phyloP scores from a whole-genome alignment of 73 alveolate genomes.

The Uronychia setigera region DNA sequence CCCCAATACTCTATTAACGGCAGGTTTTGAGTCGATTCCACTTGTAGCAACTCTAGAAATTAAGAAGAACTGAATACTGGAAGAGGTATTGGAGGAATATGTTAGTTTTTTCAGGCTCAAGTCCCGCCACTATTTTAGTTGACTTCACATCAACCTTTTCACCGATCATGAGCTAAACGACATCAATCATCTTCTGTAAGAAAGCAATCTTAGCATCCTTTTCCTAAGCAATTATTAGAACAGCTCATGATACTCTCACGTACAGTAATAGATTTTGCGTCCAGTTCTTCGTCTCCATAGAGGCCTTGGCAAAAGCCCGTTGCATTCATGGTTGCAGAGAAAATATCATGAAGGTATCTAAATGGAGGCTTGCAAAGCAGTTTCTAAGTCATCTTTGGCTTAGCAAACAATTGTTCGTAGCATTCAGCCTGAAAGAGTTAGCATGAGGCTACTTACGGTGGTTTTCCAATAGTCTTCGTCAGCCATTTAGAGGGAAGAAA shows the following conservation, averaged over 20 bases:
- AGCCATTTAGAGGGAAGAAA: constrained; percentile 13
- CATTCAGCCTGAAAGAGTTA: no score
- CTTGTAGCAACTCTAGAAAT: constrained; percentile 71
- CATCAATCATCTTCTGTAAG: constrained; percentile 70
- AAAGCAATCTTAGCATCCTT: constrained; percentile 70
- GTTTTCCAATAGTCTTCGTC: constrained; percentile 84
- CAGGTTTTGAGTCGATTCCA: constrained; percentile 55
- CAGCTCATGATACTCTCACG: no score
- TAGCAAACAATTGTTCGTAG: constrained; percentile 81
- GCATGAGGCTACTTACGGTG: no score
- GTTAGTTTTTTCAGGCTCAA: constrained; percentile 92
- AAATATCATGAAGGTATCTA: constrained; percentile 77
- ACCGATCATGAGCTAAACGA: constrained; percentile 59
- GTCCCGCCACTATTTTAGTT: constrained; percentile 91
- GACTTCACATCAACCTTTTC: constrained; percentile 86
- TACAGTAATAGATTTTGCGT: constrained; percentile 64
- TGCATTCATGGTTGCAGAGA: constrained; percentile 83
- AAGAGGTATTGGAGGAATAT: constrained; percentile 67
- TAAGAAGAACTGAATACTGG: no score
- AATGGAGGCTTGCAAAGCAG: constrained; percentile 92
- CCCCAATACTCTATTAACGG: constrained; percentile 45
- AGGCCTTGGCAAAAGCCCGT: constrained; percentile 91
- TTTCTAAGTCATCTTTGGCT: constrained; percentile 93
- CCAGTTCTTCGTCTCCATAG: constrained; percentile 82
- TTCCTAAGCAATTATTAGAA: constrained; percentile 19